Conservation (phyloP, 768 basidiomycete species). For the Cyathus striatus region DNA sequence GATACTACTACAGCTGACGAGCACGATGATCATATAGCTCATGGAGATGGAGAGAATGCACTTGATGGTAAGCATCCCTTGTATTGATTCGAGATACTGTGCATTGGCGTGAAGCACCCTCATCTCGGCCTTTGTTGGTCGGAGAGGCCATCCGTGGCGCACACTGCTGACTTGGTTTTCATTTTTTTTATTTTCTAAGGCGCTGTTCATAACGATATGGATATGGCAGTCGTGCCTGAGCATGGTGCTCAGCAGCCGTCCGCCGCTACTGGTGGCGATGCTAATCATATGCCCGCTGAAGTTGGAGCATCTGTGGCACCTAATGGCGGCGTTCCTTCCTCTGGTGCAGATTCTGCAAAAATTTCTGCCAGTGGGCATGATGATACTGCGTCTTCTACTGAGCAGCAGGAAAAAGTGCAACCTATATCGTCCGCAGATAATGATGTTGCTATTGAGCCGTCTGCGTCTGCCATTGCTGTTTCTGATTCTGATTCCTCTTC, state of each 20-base stretch:
- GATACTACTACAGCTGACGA: constrained; percentile 30
- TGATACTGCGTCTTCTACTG: constrained; percentile 6
- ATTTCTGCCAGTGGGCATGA: constrained; percentile 6
- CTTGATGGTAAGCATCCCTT: constrained; percentile 54
- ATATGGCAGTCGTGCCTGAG: constrained; percentile 33
- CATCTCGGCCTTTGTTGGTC: constrained; percentile 22
- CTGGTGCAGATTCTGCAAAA: constrained; percentile 13
- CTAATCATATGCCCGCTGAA: constrained; percentile 1
- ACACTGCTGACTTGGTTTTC: constrained; percentile 54
- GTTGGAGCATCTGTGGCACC: constrained; percentile 7
- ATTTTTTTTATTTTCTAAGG: constrained; percentile 33
- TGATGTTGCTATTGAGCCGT: neutral
- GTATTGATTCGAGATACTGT: constrained; percentile 23
- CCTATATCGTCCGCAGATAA: constrained; percentile 1
- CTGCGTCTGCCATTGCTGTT: constrained; percentile 4
- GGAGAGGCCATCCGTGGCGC: constrained; percentile 46
- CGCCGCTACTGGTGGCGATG: constrained; percentile 19
- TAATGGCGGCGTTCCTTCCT: constrained; percentile 14
- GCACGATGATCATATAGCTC: constrained; percentile 25
- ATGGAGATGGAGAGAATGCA: constrained; percentile 22
- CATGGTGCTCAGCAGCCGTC: constrained; percentile 18
- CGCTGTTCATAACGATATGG: constrained; percentile 33
- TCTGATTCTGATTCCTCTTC: constrained; percentile 21
- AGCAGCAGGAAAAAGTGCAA: constrained; percentile 1
- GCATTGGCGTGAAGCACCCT: constrained; percentile 43